Evolutionary conservation across 2,329 filamentous ascomycete species (phyloP).

Genomic region (Metarhizium humberi): DNA sequence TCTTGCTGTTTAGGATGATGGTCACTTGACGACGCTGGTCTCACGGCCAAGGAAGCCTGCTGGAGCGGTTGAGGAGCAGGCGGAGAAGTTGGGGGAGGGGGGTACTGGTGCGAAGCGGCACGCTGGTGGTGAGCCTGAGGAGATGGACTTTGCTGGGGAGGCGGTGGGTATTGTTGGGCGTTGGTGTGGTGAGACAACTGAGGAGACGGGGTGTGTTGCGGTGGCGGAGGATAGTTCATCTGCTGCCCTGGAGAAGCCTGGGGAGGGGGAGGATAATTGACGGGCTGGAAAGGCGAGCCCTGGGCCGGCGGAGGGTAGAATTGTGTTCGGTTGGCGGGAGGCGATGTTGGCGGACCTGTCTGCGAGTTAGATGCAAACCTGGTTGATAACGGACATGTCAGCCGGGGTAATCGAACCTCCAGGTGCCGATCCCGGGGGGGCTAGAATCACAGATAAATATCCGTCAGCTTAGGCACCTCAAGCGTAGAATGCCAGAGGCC

Average conservation of each 20-base stretch:
- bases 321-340: constrained; percentile 34
- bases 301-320: constrained; percentile 29
- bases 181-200: constrained; percentile 16
- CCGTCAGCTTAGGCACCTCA: background rate
- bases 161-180: constrained; percentile 17
- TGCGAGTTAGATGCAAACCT: background rate
- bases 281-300: constrained; percentile 8
- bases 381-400: background rate
- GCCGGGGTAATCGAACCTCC: constrained; percentile 15
- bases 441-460: background rate
- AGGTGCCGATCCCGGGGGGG: constrained; percentile 8
- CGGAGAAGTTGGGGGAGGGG: background rate
- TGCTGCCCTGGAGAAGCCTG: constrained; percentile 8
- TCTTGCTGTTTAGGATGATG: constrained; percentile 9
- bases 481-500: background rate
- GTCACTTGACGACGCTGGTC: constrained; percentile 14
- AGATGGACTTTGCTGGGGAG: constrained; percentile 14
- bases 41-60: constrained; percentile 13
- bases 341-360: constrained; percentile 35
- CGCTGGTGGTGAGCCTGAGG: constrained; percentile 2
- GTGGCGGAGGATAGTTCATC: constrained; percentile 21
- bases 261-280: constrained; percentile 18
- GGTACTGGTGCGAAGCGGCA: constrained; percentile 13
- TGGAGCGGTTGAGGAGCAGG: constrained; percentile 1
- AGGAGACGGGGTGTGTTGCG: constrained; percentile 22